phyloP scores from a whole-genome alignment of 2,329 filamentous ascomycete species.

The Macroventuria anomochaeta region DNA sequence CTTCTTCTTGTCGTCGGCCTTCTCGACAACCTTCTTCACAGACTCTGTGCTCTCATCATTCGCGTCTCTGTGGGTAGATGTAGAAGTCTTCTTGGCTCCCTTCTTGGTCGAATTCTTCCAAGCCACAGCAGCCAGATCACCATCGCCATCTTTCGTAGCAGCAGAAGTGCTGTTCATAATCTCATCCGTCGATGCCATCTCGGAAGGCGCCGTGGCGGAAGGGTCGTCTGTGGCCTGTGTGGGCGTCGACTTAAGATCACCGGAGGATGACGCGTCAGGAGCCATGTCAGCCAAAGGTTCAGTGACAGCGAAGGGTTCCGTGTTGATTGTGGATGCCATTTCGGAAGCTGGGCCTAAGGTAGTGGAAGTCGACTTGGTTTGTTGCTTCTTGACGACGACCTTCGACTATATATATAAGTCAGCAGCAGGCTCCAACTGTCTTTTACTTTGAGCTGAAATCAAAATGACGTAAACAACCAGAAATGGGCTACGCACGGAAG shows the following conservation, averaged over 20 bases:
- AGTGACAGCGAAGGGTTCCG: neutral
- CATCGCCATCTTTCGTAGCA: neutral
- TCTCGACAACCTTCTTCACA: neutral
- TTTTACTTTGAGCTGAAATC: neutral
- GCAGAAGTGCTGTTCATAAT: neutral
- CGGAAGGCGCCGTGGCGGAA: neutral
- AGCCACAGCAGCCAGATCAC: neutral
- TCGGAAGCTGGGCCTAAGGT: neutral
- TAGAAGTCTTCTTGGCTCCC: neutral
- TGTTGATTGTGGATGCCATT: neutral
- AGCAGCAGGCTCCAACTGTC: neutral
- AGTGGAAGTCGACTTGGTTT: neutral
- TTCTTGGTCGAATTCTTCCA: neutral
- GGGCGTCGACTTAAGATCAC: neutral
- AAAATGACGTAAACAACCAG: neutral
- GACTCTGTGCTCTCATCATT: neutral
- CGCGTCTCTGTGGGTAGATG: neutral
- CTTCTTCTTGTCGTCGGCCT: neutral
- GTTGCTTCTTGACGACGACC: conserved; percentile 6
- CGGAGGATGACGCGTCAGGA: too few species aligned
- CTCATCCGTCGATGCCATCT: neutral
- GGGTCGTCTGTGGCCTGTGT: neutral
- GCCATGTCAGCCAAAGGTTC: neutral
- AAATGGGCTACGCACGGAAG: neutral
- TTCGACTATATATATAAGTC: conserved; percentile 6